Percentiles rank a stretch among this genome's conserved stretches.
Conservation (phyloP, 1,139 yeast species). For the Saccharomycopsis crataegensis region DNA sequence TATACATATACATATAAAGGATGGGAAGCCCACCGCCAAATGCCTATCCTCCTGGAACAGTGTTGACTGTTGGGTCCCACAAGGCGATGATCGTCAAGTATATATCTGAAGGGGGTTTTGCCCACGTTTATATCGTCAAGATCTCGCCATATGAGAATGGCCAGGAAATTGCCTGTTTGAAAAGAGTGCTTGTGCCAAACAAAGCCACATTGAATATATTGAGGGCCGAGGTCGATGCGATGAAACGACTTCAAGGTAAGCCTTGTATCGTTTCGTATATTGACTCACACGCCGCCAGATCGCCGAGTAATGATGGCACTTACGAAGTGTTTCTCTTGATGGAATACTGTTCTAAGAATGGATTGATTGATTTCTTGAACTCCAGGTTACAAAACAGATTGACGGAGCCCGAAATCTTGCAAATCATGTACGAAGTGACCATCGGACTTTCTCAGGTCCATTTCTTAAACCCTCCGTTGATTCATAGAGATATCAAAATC, state of each 20-base stretch:
- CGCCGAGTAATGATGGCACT: constrained; percentile 30
- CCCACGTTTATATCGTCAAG: constrained; percentile 64
- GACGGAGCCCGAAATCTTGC: constrained; percentile 72
- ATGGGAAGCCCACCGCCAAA: constrained; percentile 39
- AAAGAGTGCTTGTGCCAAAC: constrained; percentile 68
- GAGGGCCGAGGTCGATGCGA: constrained; percentile 76
- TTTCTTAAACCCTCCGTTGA: constrained; percentile 66
- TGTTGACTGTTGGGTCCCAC: constrained; percentile 60
- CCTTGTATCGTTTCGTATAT: constrained; percentile 79
- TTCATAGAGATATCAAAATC: constrained; percentile 91
- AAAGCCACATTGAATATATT: constrained; percentile 60
- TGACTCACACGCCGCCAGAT: constrained; percentile 91
- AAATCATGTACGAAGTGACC: constrained; percentile 76
- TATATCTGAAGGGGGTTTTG: constrained; percentile 69
- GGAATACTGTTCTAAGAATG: constrained; percentile 87
- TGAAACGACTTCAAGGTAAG: constrained; percentile 76
- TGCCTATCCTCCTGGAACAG: constrained; percentile 51
- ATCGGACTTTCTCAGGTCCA: constrained; percentile 88
- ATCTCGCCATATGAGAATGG: constrained; percentile 27
- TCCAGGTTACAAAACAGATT: constrained; percentile 76
- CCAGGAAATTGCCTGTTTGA: constrained; percentile 54
- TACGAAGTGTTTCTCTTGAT: constrained; percentile 87
- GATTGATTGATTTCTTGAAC: constrained; percentile 91
- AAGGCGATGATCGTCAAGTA: constrained; percentile 49
- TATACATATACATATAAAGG: not conserved